Percentiles rank a stretch among this genome's conserved stretches.
These are phyloP conservation scores for Talaromyces marneffei DNA, from an alignment of 2,329 filamentous ascomycete species.

Conservation along the genomic window DNA sequence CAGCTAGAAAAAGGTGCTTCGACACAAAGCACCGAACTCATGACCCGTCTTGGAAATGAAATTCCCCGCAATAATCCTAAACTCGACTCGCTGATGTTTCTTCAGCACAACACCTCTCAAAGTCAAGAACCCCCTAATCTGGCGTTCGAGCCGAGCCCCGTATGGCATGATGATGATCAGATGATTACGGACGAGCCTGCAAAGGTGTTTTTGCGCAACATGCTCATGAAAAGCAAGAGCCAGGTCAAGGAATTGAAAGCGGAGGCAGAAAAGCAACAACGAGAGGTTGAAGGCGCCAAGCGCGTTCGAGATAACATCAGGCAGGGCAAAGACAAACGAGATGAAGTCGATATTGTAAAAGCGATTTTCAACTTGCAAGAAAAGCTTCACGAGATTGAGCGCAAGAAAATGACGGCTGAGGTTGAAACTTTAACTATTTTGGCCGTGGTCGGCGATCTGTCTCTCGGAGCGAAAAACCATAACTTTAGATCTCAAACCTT, in stretches of 20 bases:
- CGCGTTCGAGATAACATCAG: slow-evolving; percentile 67
- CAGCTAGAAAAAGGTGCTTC: slow-evolving; percentile 75
- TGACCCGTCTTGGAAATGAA: slow-evolving; percentile 69
- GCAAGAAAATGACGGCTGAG: slow-evolving; percentile 78
- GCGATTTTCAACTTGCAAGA: slow-evolving; percentile 82
- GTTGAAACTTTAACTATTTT: slow-evolving; percentile 92
- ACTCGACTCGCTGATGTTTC: slow-evolving; percentile 96
- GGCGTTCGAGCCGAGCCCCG: slow-evolving; percentile 84
- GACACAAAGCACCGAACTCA: slow-evolving; percentile 63
- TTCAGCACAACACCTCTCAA: slow-evolving; percentile 76
- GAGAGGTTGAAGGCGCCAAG: slow-evolving; percentile 76
- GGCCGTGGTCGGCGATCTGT: slow-evolving; percentile 84
- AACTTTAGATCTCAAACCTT: slow-evolving; percentile 99
- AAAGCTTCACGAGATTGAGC: slow-evolving; percentile 74
- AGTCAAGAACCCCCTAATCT: slow-evolving; percentile 84
- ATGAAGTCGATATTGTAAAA: slow-evolving; percentile 78
- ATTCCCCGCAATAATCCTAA: slow-evolving; percentile 82
- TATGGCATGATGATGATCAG: slow-evolving; percentile 88
- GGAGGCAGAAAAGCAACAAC: slow-evolving; percentile 78
- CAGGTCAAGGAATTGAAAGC: slow-evolving; percentile 73
- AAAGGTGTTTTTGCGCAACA: slow-evolving; percentile 85
- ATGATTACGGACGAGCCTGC: slow-evolving; percentile 84
- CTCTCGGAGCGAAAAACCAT: slow-evolving; percentile 86
- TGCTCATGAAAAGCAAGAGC: slow-evolving; percentile 82
- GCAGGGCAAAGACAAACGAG: slow-evolving; percentile 79